These are phyloP conservation scores for Pythium volutum DNA, from an alignment of 352 stramenopile genomes.

Conservation along the genomic window DNA sequence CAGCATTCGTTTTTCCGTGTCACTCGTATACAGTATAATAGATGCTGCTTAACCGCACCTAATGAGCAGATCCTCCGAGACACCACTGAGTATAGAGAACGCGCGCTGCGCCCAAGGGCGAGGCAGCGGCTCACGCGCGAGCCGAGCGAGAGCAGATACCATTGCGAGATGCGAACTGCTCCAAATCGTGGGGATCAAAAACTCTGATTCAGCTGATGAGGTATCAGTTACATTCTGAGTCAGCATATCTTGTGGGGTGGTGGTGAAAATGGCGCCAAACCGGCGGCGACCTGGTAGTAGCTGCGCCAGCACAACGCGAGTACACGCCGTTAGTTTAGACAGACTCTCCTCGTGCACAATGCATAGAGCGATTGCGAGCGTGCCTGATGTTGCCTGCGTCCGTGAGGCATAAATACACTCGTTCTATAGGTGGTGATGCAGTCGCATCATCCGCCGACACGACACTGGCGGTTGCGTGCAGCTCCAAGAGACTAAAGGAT, in stretches of 20 bases:
- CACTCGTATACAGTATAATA: not conserved
- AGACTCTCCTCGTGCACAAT: not conserved
- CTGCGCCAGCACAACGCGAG: not conserved
- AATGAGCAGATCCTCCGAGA: constrained; percentile 80
- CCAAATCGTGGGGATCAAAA: not conserved
- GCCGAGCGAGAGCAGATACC: not conserved
- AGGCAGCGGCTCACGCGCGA: not conserved
- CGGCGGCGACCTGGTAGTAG: constrained; percentile 14
- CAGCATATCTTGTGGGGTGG: not conserved
- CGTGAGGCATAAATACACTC: constrained; percentile 14
- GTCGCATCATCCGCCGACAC: not conserved
- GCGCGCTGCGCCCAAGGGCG: constrained; percentile 18
- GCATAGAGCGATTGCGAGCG: not conserved
- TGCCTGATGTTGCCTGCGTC: constrained; percentile 17
- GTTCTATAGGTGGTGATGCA: not conserved
- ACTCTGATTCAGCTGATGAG: constrained; percentile 5
- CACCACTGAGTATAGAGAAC: constrained; percentile 62
- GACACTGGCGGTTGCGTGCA: not conserved
- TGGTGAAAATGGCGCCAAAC: constrained; percentile 12
- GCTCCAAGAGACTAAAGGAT: constrained; percentile 5
- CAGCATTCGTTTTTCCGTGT: not conserved
- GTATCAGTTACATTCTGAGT: constrained; percentile 14
- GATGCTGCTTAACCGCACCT: constrained; percentile 26
- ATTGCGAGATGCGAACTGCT: not conserved
- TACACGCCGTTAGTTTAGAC: not conserved